These are phyloP conservation scores for Ailanthus altissimus DNA, from an alignment of 345 rosid species.

Conservation along the genomic window DNA sequence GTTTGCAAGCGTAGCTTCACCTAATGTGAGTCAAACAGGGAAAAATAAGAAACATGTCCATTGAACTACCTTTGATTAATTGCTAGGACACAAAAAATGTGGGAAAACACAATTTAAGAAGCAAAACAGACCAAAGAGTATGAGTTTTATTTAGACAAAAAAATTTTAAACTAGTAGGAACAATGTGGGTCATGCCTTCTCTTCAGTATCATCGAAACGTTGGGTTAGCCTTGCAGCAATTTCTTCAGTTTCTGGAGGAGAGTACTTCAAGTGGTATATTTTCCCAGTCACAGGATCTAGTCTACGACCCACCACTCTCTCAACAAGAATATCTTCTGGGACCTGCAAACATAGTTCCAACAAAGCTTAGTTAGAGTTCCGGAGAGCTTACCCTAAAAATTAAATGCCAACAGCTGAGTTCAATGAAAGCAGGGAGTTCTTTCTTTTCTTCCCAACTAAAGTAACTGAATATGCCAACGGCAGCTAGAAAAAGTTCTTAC, in stretches of 20 bases:
- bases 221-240: constrained; percentile 84
- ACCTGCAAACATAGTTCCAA: constrained; percentile 53
- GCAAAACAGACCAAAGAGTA: constrained; percentile 7
- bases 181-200: constrained; percentile 57
- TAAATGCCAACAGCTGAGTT: too few species aligned
- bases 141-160: not conserved
- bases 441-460: too few species aligned
- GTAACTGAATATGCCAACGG: not conserved
- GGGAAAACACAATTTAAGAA: not conserved
- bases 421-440: too few species aligned
- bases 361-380: not conserved
- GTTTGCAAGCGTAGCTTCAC: constrained; percentile 80
- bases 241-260: constrained; percentile 88
- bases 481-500: constrained; percentile 40
- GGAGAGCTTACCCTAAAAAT: not conserved
- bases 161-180: constrained; percentile 1
- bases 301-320: constrained; percentile 91
- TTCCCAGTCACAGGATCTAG: constrained; percentile 92
- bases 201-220: constrained; percentile 93
- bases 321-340: constrained; percentile 82
- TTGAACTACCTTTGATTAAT: not conserved
- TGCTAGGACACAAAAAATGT: not conserved
- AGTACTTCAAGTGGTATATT: constrained; percentile 88
- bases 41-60: not conserved
- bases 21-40: constrained; percentile 32